Conservation (phyloP, 371 early-diverging fungal genomes). For the Mucor indicus region DNA sequence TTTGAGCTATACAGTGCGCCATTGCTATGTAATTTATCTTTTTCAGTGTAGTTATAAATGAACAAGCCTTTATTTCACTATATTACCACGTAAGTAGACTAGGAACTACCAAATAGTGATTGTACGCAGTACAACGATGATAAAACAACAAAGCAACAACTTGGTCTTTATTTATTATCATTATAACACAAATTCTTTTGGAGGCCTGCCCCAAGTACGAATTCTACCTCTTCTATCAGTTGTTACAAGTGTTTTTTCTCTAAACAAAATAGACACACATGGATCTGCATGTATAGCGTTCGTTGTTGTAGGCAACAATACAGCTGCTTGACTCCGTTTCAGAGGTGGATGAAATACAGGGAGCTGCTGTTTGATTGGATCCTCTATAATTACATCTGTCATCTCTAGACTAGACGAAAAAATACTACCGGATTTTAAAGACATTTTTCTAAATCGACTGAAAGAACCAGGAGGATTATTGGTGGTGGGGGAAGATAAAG, state of each 20-base stretch:
- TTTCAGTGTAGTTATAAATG: too few species aligned
- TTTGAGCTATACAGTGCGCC: too few species aligned
- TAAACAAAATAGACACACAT: constrained; percentile 25
- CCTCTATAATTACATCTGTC: constrained; percentile 6
- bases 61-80: too few species aligned
- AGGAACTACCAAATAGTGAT: too few species aligned
- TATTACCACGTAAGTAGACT: too few species aligned
- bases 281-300: constrained; percentile 75
- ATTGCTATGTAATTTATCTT: too few species aligned
- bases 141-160: too few species aligned
- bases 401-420: background rate
- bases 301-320: constrained; percentile 75
- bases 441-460: constrained; percentile 10
- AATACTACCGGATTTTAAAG: constrained; percentile 4
- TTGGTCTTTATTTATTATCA: too few species aligned
- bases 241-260: constrained; percentile 74
- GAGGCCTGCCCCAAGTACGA: constrained; percentile 70
- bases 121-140: too few species aligned
- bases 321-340: constrained; percentile 74
- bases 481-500: background rate
- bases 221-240: constrained; percentile 80
- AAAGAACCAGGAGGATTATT: constrained; percentile 5
- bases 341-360: constrained; percentile 57
- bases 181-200: background rate
- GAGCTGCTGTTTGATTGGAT: constrained; percentile 11